Base-by-base conservation (phyloP, 768 basidiomycete genomes). In the Pleurotus citrinopileatus region DNA sequence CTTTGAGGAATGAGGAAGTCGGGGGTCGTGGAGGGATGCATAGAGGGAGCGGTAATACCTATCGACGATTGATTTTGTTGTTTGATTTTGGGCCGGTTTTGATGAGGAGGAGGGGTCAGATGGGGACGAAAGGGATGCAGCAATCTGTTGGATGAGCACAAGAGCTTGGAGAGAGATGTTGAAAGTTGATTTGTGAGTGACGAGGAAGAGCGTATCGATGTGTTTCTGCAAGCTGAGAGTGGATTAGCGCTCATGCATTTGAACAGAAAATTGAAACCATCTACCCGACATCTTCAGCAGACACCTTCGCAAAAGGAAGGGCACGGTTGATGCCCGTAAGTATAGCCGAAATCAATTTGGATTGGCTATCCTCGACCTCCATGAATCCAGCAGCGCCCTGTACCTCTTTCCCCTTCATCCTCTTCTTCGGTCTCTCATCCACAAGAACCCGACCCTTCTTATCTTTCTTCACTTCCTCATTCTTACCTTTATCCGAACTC, bases 111-210 rank as follows among this genome's bases (percentile, higher is more conserved):
- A 70, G 1, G 73, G 64, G 10, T 75, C 58, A 6, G 76, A 62
- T 1, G 75, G 64, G 60, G 0, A 32, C 29, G 74, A 65, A 6
- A 86, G 74, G 0, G 85, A 78, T 0, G 81, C 71, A 13, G 82
- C 73, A 34, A 98, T 89, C 60, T 92, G 94, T 64, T 89, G 89
- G 55, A 98, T 89, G 4, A 98, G 79, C 34, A 89, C 80, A 1
- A 98, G 82, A 0, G 95, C 91, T 66, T 96, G 96, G 3, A 98
- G 81, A 8, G 93, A 93, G 63, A 94, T 94, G 67, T 96, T 97
- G 82, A 99, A 99, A 0, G 94, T 97, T 6, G 93, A 94, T 6
- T 82, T 89, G 69, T 98, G 96, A 2, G 94, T 95, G 63, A 99
- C 94, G 42, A 87, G 79, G 79, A 98, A 98, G 19, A 98, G 83